A percentile compares a stretch with the other conserved stretches of the same genome.
Evolutionary conservation across 495 filamentous ascomycete species (phyloP).

Genomic region (Achaetomiella virescens): DNA sequence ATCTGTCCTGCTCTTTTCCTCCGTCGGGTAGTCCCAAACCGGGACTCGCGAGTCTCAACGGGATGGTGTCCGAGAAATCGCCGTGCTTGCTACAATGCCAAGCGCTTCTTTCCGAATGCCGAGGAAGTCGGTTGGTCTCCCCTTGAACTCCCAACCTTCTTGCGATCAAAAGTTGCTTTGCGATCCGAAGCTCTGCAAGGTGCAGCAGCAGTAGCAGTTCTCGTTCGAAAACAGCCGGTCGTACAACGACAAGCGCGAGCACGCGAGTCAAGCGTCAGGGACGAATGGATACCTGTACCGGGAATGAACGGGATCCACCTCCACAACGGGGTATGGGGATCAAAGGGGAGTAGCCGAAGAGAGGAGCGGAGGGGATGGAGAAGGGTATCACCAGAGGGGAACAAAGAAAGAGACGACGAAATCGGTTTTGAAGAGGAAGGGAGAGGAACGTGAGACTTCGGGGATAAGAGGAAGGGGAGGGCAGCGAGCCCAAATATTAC

Average conservation of each 20-base stretch:
- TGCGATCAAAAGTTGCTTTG: background rate
- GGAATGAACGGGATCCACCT: constrained; percentile 1
- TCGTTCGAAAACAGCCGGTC: background rate
- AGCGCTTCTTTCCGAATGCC: constrained; percentile 7
- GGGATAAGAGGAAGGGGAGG: background rate
- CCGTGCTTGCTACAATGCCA: background rate
- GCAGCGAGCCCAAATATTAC: constrained; percentile 12
- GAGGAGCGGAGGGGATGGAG: background rate
- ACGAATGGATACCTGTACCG: constrained; percentile 4
- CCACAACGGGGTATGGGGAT: constrained; percentile 4
- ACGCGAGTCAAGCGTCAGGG: constrained; percentile 3
- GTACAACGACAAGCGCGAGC: background rate
- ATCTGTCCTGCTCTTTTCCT: background rate
- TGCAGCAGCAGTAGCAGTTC: background rate
- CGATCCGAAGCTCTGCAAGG: background rate
- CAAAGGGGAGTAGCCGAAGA: background rate
- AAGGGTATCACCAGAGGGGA: constrained; percentile 8
- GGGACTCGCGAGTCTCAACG: background rate
- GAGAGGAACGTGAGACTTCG: background rate
- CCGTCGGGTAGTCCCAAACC: background rate
- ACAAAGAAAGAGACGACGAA: background rate
- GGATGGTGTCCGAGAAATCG: background rate
- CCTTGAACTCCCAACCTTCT: background rate
- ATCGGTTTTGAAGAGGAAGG: background rate
- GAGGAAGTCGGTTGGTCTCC: background rate